phyloP scores from a whole-genome alignment of 1,284 basidiomycete species.

The Xerocomus amazonicus region DNA sequence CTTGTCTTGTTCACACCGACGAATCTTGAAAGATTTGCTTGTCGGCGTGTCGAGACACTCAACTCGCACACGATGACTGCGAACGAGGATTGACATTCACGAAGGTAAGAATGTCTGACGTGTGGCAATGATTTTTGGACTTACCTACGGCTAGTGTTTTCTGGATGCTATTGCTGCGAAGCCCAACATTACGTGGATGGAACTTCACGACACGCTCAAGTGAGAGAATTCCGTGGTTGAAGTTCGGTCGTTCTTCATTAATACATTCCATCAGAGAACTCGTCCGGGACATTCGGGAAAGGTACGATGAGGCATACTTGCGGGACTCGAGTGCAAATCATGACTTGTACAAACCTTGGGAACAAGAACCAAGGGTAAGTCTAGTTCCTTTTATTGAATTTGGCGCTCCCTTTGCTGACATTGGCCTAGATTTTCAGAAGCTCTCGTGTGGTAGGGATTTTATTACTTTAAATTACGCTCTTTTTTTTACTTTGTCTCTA shows the following conservation, averaged over 20 bases:
- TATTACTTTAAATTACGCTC: background rate
- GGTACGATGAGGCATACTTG: constrained; percentile 11
- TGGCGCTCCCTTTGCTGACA: background rate
- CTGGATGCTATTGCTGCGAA: constrained; percentile 15
- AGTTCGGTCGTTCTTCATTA: background rate
- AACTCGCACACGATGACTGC: constrained; percentile 23
- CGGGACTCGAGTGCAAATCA: background rate
- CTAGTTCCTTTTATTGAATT: background rate
- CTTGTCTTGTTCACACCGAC: background rate
- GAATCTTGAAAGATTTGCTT: constrained; percentile 22
- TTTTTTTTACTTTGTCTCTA: constrained; percentile 2
- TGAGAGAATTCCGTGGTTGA: constrained; percentile 10
- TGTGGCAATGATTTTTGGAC: background rate
- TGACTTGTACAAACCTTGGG: constrained; percentile 1
- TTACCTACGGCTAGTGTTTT: constrained; percentile 20
- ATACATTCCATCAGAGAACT: constrained; percentile 8
- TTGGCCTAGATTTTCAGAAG: constrained; percentile 10
- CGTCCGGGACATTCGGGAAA: constrained; percentile 14
- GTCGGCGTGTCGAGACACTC: constrained; percentile 28
- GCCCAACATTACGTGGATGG: constrained; percentile 20
- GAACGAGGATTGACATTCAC: constrained; percentile 24
- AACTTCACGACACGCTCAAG: constrained; percentile 20
- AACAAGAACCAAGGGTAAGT: constrained; percentile 25
- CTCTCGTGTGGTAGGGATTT: constrained; percentile 12
- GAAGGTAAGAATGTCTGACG: constrained; percentile 12